Evolutionary conservation across 768 basidiomycete species (phyloP).

Genomic region (Dacryopinax primogenitus): DNA sequence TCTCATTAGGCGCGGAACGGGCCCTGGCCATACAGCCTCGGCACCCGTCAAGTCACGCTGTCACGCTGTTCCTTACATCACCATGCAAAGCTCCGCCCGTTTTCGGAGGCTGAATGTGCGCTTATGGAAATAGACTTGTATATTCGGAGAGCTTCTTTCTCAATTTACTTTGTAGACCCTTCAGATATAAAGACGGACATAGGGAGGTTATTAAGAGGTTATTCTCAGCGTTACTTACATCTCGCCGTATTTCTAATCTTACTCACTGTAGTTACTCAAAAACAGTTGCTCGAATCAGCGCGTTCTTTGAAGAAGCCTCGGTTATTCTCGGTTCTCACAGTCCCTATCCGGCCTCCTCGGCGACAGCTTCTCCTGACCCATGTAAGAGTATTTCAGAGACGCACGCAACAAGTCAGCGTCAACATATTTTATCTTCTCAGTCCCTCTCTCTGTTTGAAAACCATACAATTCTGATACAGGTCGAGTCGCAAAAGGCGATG

Average conservation of each 20-base stretch:
- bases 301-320: too few species aligned
- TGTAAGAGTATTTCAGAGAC: too few species aligned
- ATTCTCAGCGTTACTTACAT: too few species aligned
- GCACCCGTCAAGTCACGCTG: background rate
- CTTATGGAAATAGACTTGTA: background rate
- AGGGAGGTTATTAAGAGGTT: too few species aligned
- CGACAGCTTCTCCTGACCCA: background rate
- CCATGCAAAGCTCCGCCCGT: background rate
- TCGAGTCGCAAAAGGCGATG: background rate
- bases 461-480: background rate
- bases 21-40: background rate
- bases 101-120: background rate
- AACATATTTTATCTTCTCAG: background rate
- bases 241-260: too few species aligned
- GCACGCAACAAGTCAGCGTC: too few species aligned
- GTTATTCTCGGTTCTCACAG: too few species aligned
- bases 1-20: background rate
- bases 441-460: background rate
- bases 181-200: too few species aligned
- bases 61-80: conserved; percentile 1
- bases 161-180: too few species aligned
- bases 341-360: background rate
- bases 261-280: too few species aligned
- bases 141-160: background rate
- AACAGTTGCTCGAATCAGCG: too few species aligned